Conservation (phyloP, 805 yeast genomes). For the Zygoascus bituminiphila region DNA sequence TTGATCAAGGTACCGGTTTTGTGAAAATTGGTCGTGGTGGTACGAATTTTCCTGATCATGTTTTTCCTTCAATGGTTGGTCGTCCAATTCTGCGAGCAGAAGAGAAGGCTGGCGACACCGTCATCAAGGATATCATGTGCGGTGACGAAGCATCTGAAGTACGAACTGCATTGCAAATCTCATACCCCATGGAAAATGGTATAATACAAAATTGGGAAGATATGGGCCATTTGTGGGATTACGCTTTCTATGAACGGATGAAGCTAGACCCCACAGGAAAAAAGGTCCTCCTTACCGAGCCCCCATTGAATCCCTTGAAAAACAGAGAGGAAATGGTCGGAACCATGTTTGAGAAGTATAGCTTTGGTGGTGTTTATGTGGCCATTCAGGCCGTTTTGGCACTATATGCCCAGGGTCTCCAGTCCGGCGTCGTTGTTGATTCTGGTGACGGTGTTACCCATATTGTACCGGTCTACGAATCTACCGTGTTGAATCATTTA, state of each 20-base stretch:
- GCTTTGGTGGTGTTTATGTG: slow-evolving; percentile 87
- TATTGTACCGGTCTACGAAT: slow-evolving; percentile 95
- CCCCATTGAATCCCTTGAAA: slow-evolving; percentile 93
- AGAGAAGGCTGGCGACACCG: slow-evolving; percentile 60
- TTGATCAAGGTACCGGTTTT: slow-evolving; percentile 98
- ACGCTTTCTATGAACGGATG: slow-evolving; percentile 89
- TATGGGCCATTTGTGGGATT: slow-evolving; percentile 98
- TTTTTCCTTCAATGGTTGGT: slow-evolving; percentile 96
- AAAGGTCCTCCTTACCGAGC: slow-evolving; percentile 87
- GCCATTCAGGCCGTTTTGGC: slow-evolving; percentile 98
- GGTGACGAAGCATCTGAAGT: slow-evolving; percentile 92
- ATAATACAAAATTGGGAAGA: slow-evolving; percentile 97
- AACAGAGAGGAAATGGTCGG: slow-evolving; percentile 89
- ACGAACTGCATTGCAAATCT: slow-evolving; percentile 79
- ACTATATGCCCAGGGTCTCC: slow-evolving; percentile 90
- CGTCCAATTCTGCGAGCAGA: slow-evolving; percentile 96
- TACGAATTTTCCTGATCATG: slow-evolving; percentile 91
- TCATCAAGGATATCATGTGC: slow-evolving; percentile 93
- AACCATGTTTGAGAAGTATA: slow-evolving; percentile 85
- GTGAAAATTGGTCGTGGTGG: slow-evolving; percentile 97
- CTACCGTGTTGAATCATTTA: slow-evolving; percentile 89
- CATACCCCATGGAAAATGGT: slow-evolving; percentile 99
- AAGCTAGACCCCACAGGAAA: slow-evolving; percentile 62
- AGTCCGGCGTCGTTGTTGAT: slow-evolving; percentile 96
- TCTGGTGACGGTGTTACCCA: slow-evolving; percentile 99